These are phyloP conservation scores for Nothophaeocryptopus gaeumannii DNA, from an alignment of 2,329 filamentous ascomycete species.

Conservation along the genomic window DNA sequence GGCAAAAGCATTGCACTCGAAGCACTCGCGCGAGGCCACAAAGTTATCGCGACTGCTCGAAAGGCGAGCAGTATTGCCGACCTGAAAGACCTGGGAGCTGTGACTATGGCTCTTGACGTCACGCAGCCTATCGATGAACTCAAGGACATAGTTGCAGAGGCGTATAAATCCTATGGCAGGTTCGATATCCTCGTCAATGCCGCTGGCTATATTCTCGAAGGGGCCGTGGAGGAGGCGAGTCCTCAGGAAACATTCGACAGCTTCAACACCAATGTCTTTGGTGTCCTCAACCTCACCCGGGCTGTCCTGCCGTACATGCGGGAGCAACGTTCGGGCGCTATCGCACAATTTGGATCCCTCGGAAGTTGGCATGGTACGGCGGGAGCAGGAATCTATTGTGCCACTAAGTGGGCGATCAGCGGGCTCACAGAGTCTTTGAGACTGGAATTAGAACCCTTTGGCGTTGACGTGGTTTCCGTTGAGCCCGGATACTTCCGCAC, in stretches of 20 bases:
- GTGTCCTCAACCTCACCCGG: conserved; percentile 22
- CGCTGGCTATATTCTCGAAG: conserved; percentile 34
- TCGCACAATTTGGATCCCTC: conserved; percentile 44
- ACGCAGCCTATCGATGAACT: conserved; percentile 40
- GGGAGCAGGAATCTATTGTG: conserved; percentile 38
- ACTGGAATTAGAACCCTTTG: conserved; percentile 43
- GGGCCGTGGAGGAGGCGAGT: conserved; percentile 20
- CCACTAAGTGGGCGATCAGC: conserved; percentile 50
- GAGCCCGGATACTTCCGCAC: conserved; percentile 58
- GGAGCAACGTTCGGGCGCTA: conserved; percentile 18
- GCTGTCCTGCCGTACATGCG: conserved; percentile 28
- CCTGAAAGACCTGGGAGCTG: conserved; percentile 19
- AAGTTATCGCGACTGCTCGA: conserved; percentile 46
- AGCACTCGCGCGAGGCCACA: conserved; percentile 43
- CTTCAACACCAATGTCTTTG: conserved; percentile 28
- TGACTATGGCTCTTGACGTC: conserved; percentile 37
- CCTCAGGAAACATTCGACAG: conserved; percentile 16
- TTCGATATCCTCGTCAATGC: conserved; percentile 44
- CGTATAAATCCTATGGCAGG: conserved; percentile 33
- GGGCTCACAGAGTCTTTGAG: conserved; percentile 47
- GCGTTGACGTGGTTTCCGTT: conserved; percentile 44
- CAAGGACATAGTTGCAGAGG: conserved; percentile 36
- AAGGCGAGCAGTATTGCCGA: conserved; percentile 29
- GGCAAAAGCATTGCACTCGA: conserved; percentile 46
- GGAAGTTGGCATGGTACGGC: conserved; percentile 44